phyloP scores from a whole-genome alignment of 2,329 filamentous ascomycete species.

The Plectosphaerella cucumerina region DNA sequence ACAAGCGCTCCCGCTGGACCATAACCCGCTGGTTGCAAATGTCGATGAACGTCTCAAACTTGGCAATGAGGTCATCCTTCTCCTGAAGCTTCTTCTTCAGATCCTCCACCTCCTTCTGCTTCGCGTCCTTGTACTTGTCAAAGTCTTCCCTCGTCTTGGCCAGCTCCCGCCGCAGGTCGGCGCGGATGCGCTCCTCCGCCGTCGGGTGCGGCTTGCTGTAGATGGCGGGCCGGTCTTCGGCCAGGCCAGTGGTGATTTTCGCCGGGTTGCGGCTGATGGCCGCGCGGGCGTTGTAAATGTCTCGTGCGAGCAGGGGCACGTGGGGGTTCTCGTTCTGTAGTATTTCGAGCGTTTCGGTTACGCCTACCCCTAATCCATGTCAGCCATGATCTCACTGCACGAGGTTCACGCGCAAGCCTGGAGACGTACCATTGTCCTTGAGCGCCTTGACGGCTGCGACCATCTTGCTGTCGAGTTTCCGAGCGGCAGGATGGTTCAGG shows the following conservation, averaged over 20 bases:
- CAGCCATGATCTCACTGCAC: constrained; percentile 15
- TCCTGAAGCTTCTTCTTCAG: constrained; percentile 57
- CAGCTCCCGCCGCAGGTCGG: constrained; percentile 57
- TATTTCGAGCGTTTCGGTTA: constrained; percentile 63
- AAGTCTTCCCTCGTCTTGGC: constrained; percentile 54
- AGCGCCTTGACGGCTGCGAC: constrained; percentile 63
- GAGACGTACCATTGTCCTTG: constrained; percentile 57
- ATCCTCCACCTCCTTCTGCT: constrained; percentile 52
- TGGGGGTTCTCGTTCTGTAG: constrained; percentile 60
- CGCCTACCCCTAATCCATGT: constrained; percentile 52
- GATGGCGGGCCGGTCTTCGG: constrained; percentile 59
- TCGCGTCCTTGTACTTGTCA: constrained; percentile 51
- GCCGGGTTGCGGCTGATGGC: constrained; percentile 63
- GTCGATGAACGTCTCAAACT: constrained; percentile 67
- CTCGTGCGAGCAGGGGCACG: constrained; percentile 58
- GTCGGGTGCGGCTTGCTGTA: constrained; percentile 63
- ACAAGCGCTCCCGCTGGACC: constrained; percentile 53
- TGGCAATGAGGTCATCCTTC: constrained; percentile 58
- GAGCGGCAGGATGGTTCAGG: constrained; percentile 60
- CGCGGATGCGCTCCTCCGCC: constrained; percentile 59
- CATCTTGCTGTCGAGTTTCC: constrained; percentile 64
- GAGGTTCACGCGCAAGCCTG: constrained; percentile 5
- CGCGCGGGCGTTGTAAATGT: constrained; percentile 65
- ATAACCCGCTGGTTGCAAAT: constrained; percentile 65
- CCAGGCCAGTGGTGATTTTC: constrained; percentile 55